phyloP scores from a whole-genome alignment of 2,329 filamentous ascomycete genomes.

The Ophioceras dolichostomum region DNA sequence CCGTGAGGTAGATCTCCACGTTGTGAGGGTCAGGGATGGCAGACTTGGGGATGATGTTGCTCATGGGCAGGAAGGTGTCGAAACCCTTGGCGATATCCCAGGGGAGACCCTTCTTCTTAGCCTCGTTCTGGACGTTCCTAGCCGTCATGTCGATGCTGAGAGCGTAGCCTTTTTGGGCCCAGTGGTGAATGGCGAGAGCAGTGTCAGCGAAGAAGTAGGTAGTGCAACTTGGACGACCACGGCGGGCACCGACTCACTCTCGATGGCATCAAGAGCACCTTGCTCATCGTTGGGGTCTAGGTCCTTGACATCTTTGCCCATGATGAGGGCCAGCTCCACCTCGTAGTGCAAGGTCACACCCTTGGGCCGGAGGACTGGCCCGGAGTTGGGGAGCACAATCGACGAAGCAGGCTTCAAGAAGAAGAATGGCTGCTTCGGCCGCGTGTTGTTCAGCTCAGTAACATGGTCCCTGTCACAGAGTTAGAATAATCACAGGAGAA shows the following conservation, averaged over 20 bases:
- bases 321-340: conserved; percentile 82
- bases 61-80: conserved; percentile 90
- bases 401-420: conserved; percentile 91
- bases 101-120: conserved; percentile 91
- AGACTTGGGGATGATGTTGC: conserved; percentile 66
- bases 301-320: conserved; percentile 71
- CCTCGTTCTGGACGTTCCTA: conserved; percentile 89
- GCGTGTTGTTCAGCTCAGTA: conserved; percentile 74
- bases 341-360: conserved; percentile 89
- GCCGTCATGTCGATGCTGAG: conserved; percentile 96
- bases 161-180: conserved; percentile 65
- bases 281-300: conserved; percentile 61
- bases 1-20: conserved; percentile 71
- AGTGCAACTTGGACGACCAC: neutral
- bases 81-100: conserved; percentile 98
- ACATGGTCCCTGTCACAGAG: conserved; percentile 66
- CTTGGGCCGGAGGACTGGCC: conserved; percentile 68
- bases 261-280: conserved; percentile 71
- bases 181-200: too few relatives aligned
- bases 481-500: too few relatives aligned
- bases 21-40: conserved; percentile 79
- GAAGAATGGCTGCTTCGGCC: conserved; percentile 95
- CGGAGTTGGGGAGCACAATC: conserved; percentile 66
- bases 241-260: conserved; percentile 38
- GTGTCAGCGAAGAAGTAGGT: too few relatives aligned